Conservation (phyloP, 805 yeast species). For the Komagataella pseudopastoris region DNA sequence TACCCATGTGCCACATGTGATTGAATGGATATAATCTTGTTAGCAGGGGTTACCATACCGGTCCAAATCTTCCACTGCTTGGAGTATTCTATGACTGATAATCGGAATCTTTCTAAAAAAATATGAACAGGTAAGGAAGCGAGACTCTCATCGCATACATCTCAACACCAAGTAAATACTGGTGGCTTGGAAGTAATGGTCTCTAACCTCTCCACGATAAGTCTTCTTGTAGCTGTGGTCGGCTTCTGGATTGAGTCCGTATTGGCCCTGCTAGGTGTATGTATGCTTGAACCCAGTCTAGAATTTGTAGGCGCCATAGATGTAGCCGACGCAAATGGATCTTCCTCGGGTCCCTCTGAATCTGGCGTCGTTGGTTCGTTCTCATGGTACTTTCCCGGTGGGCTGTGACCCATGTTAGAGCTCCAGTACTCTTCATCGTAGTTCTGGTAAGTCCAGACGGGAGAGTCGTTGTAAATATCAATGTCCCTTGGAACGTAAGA, state of each 20-base stretch:
- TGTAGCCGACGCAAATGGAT: slow-evolving; percentile 1
- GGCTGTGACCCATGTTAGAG: slow-evolving; percentile 15
- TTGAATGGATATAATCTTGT: slow-evolving; percentile 36
- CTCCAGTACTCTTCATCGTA: slow-evolving; percentile 17
- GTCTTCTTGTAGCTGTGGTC: slow-evolving; percentile 23
- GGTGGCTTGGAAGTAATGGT: slow-evolving; percentile 44
- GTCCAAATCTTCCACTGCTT: neutral
- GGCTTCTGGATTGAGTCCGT: neutral
- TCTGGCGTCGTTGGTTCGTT: neutral
- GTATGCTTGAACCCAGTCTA: neutral
- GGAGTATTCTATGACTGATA: neutral
- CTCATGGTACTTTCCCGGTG: neutral
- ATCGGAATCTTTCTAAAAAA: too few relatives aligned
- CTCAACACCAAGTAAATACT: slow-evolving; percentile 52
- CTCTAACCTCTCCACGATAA: slow-evolving; percentile 47
- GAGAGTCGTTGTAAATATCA: slow-evolving; percentile 14
- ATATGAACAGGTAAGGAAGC: neutral
- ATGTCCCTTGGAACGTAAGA: neutral
- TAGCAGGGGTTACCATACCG: slow-evolving; percentile 5
- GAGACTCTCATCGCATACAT: neutral
- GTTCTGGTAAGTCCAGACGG: slow-evolving; percentile 24
- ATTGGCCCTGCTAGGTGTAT: neutral
- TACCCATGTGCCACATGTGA: slow-evolving; percentile 67
- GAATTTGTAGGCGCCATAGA: neutral
- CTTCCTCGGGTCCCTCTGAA: neutral